These are phyloP conservation scores for Lactarius sp. DNA, from an alignment of 768 basidiomycete genomes.

Conservation along the genomic window DNA sequence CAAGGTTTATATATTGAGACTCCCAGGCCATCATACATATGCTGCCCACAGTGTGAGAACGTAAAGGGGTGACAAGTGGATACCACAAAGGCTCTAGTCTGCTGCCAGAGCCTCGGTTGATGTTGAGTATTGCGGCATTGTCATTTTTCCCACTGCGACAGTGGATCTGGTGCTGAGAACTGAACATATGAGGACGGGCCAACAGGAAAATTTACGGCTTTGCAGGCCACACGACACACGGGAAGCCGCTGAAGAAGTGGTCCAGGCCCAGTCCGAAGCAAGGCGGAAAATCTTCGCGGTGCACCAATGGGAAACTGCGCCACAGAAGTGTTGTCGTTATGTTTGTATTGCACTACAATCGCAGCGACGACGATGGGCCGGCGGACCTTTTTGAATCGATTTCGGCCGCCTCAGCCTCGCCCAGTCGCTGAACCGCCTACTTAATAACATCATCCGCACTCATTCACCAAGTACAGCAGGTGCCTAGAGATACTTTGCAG, in stretches of 20 bases:
- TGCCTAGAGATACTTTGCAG: conserved; percentile 27
- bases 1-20: not conserved
- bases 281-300: not conserved
- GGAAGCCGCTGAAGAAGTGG: conserved; percentile 30
- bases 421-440: conserved; percentile 35
- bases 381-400: conserved; percentile 45
- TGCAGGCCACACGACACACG: conserved; percentile 41
- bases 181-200: conserved; percentile 13
- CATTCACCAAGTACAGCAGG: conserved; percentile 50
- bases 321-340: no score
- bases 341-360: no score
- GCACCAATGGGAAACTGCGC: no score
- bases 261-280: not conserved
- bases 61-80: no score
- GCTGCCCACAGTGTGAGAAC: not conserved
- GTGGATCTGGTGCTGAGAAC: not conserved
- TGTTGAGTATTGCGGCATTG: not conserved
- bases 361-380: not conserved
- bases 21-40: not conserved
- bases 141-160: not conserved
- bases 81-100: not conserved
- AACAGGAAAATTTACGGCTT: conserved; percentile 46
- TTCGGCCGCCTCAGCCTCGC: conserved; percentile 39
- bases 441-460: conserved; percentile 48
- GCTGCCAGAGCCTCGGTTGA: conserved; percentile 3